These are phyloP conservation scores for Fusarium sp. DNA, from an alignment of 2,329 filamentous ascomycete genomes.

Conservation along the genomic window DNA sequence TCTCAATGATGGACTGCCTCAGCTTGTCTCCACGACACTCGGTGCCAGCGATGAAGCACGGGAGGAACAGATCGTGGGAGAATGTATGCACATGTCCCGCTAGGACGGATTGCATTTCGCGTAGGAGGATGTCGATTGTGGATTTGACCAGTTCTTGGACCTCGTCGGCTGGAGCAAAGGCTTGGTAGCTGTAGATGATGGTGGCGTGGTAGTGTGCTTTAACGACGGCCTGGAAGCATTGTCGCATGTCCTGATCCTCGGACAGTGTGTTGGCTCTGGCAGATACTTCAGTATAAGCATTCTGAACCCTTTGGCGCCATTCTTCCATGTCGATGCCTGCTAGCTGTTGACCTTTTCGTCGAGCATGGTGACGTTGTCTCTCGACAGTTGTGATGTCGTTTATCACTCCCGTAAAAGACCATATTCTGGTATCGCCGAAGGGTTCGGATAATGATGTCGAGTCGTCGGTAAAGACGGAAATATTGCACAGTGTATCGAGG, in stretches of 20 bases:
- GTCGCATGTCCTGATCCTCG: neutral
- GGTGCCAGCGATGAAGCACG: conserved; percentile 13
- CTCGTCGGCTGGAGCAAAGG: conserved; percentile 3
- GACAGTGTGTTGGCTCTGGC: neutral
- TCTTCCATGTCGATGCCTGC: neutral
- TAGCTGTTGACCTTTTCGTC: neutral
- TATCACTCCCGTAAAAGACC: conserved; percentile 12
- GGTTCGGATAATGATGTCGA: neutral
- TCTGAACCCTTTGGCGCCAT: neutral
- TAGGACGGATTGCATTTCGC: neutral
- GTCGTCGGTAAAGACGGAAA: conserved; percentile 9
- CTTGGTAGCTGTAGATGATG: conserved; percentile 37
- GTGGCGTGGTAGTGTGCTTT: conserved; percentile 33
- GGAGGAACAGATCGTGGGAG: conserved; percentile 15
- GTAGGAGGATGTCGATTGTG: conserved; percentile 2
- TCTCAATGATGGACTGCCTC: conserved; percentile 1
- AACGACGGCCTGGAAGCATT: conserved; percentile 26
- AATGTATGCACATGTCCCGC: neutral
- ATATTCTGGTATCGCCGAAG: neutral
- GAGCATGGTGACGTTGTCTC: neutral
- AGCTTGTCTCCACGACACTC: conserved; percentile 7
- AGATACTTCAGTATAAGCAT: neutral
- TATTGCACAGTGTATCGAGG: conserved; percentile 4
- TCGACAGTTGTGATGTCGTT: conserved; percentile 14
- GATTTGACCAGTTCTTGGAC: neutral